These are phyloP conservation scores for Cyberlindnera nakhonratchasimensis DNA, from an alignment of 805 yeast species.

Conservation along the genomic window DNA sequence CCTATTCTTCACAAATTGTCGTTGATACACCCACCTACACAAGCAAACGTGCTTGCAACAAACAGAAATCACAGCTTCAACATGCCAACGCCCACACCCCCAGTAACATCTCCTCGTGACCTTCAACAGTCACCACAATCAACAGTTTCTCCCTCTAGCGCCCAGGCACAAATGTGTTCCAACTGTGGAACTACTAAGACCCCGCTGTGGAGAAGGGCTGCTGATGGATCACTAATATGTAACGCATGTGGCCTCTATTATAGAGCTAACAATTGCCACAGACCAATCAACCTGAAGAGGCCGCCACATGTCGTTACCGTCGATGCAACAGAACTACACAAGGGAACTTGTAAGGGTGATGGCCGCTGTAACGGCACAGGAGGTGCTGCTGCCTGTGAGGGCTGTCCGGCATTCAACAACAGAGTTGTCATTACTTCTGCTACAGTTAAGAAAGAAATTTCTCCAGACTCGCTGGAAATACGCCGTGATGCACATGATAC, in stretches of 20 bases:
- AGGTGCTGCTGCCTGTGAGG: constrained; percentile 73
- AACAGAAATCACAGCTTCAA: too few relatives aligned
- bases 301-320: constrained; percentile 81
- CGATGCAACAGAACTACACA: constrained; percentile 35
- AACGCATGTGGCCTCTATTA: constrained; percentile 93
- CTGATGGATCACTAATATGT: constrained; percentile 86
- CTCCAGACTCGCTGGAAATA: not conserved
- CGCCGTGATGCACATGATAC: too few relatives aligned
- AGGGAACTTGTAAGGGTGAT: constrained; percentile 29
- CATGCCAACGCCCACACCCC: constrained; percentile 1
- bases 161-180: constrained; percentile 47
- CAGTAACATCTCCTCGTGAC: not conserved
- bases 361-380: constrained; percentile 86
- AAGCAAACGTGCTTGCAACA: constrained; percentile 2
- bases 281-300: constrained; percentile 81
- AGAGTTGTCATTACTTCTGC: constrained; percentile 41
- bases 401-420: constrained; percentile 82
- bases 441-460: constrained; percentile 10
- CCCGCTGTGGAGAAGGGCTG: constrained; percentile 90
- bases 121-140: not conserved
- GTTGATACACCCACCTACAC: not conserved
- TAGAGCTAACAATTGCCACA: constrained; percentile 85
- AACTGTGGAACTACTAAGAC: constrained; percentile 89
- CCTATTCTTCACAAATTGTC: not conserved
- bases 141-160: constrained; percentile 3